Evolutionary conservation across 2,329 filamentous ascomycete genomes (phyloP).

Genomic region (Fusarium sp.): DNA sequence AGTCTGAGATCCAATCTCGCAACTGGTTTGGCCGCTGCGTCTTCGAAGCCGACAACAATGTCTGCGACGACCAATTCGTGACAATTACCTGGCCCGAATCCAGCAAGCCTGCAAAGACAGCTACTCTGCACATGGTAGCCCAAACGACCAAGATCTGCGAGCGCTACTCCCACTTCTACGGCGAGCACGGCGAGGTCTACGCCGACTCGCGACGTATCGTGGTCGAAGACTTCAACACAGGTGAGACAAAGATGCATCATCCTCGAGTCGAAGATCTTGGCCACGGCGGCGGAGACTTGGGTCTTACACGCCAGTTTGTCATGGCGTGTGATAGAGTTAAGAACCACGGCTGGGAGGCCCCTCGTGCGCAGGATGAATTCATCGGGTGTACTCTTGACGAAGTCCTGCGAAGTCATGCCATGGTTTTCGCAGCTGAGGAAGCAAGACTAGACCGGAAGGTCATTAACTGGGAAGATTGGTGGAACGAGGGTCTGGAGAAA

Average conservation of each 20-base stretch:
- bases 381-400: constrained; percentile 90
- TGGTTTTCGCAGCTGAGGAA: constrained; percentile 95
- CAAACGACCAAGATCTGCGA: constrained; percentile 90
- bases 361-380: constrained; percentile 78
- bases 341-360: constrained; percentile 73
- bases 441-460: constrained; percentile 78
- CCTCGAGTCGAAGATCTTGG: constrained; percentile 55
- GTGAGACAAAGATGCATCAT: constrained; percentile 50
- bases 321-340: constrained; percentile 84
- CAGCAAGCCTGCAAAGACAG: constrained; percentile 80
- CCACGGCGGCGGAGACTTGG: constrained; percentile 58
- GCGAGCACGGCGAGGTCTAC: constrained; percentile 85
- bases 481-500: constrained; percentile 61
- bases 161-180: constrained; percentile 87
- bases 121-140: constrained; percentile 93
- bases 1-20: constrained; percentile 61
- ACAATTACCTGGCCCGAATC: constrained; percentile 86
- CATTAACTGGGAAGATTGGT: constrained; percentile 83
- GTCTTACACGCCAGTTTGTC: constrained; percentile 85
- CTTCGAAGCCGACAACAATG: constrained; percentile 92
- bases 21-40: constrained; percentile 97
- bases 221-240: constrained; percentile 70
- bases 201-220: constrained; percentile 85
- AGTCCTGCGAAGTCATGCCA: constrained; percentile 86
- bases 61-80: constrained; percentile 92